A percentile compares a stretch with the other conserved stretches of the same genome.
phyloP scores from a whole-genome alignment of 1,284 basidiomycete genomes.

The Ustilago tritici region DNA sequence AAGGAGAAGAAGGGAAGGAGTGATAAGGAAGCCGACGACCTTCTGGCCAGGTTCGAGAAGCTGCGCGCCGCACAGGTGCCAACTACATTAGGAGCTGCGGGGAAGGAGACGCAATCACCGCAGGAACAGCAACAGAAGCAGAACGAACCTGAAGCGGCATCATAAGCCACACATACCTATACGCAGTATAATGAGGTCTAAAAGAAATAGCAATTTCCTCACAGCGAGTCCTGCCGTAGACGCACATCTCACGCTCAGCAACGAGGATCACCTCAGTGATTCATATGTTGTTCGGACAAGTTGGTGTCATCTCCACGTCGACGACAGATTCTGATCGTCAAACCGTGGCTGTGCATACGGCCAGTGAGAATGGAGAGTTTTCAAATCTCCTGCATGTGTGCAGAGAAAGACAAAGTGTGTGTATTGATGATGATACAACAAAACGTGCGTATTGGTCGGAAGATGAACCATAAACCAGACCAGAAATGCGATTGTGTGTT shows the following conservation, averaged over 20 bases:
- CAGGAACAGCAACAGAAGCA: background rate
- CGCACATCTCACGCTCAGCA: too few relatives aligned
- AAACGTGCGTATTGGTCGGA: slow-evolving; percentile 11
- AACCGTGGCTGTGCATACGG: background rate
- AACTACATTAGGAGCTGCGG: background rate
- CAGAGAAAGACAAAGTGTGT: slow-evolving; percentile 2
- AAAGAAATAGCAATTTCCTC: too few relatives aligned
- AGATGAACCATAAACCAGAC: slow-evolving; percentile 1
- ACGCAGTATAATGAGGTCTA: too few relatives aligned
- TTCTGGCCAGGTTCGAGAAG: slow-evolving; percentile 14
- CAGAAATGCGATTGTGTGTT: slow-evolving; percentile 14
- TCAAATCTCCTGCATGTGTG: background rate
- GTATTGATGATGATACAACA: slow-evolving; percentile 23
- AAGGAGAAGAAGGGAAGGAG: background rate
- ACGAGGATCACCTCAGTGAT: too few relatives aligned
- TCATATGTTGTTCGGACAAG: too few relatives aligned
- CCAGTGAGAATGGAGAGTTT: background rate
- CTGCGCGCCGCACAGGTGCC: slow-evolving; percentile 5
- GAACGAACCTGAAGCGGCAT: background rate
- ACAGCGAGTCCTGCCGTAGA: too few relatives aligned
- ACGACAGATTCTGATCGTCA: background rate
- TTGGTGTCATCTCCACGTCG: background rate
- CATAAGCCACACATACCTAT: background rate
- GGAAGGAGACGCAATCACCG: background rate
- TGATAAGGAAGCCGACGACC: slow-evolving; percentile 7